phyloP scores from a whole-genome alignment of 148 eudicot species.

The Silene conica region DNA sequence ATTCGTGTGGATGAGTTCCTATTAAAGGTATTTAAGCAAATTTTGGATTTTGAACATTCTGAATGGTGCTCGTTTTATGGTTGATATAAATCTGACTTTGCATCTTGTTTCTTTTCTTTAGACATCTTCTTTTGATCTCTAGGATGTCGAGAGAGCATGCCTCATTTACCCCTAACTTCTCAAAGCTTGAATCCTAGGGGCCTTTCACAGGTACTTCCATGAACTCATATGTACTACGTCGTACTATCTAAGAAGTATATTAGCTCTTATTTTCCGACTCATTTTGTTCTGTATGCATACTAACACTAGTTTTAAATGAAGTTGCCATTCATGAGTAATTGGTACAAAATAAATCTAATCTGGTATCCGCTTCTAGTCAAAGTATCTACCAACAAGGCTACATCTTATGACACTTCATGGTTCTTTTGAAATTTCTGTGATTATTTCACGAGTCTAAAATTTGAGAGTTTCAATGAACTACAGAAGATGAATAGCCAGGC shows the following conservation, averaged over 20 bases:
- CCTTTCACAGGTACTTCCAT: constrained; percentile 59
- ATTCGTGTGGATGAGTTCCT: constrained; percentile 76
- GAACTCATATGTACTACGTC: not conserved
- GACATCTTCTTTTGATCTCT: constrained; percentile 46
- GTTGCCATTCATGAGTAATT: not conserved
- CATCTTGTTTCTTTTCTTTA: constrained; percentile 24
- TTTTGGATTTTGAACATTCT: not conserved
- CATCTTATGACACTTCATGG: too few species aligned
- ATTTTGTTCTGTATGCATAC: not conserved
- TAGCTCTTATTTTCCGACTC: not conserved
- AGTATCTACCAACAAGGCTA: too few species aligned
- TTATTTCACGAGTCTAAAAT: too few species aligned
- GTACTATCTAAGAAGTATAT: not conserved
- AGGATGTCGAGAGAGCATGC: constrained; percentile 44
- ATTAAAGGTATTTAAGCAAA: constrained; percentile 43
- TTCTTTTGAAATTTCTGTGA: too few species aligned
- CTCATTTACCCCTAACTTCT: constrained; percentile 67
- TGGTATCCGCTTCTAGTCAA: too few species aligned
- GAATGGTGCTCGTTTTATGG: constrained; percentile 17
- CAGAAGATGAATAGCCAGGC: too few species aligned
- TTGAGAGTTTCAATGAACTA: too few species aligned
- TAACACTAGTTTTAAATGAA: not conserved
- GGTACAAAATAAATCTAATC: not conserved
- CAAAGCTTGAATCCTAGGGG: constrained; percentile 92
- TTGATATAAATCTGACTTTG: not conserved